A percentile compares a stretch with the other conserved stretches of the same genome.
Evolutionary conservation across 345 rosid genomes (phyloP).

Genomic region (Laguncularia racemosa): DNA sequence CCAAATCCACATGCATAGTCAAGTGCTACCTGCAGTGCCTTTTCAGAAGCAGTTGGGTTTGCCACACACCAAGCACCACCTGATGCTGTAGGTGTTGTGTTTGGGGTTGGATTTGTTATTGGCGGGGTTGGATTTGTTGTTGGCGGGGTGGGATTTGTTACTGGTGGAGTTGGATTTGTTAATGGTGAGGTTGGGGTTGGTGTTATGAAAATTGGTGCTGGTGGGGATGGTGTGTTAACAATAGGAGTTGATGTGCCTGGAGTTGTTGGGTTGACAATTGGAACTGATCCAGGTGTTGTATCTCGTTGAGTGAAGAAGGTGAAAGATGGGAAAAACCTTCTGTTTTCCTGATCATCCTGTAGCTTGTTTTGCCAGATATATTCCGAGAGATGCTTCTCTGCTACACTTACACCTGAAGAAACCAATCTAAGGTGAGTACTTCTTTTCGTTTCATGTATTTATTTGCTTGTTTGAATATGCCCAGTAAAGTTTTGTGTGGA

Average conservation of each 20-base stretch:
- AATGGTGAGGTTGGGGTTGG: conserved; percentile 11
- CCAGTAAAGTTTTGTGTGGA: too few species aligned
- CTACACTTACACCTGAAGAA: conserved; percentile 42
- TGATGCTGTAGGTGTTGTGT: conserved; percentile 6
- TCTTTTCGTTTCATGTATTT: too few species aligned
- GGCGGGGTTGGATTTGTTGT: conserved; percentile 10
- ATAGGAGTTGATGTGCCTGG: conserved; percentile 17
- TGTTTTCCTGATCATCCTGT: conserved; percentile 17
- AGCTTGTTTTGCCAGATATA: neutral
- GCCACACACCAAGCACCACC: conserved; percentile 81
- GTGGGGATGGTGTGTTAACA: conserved; percentile 14
- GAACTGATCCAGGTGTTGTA: conserved; percentile 20
- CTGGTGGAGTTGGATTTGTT: too few species aligned
- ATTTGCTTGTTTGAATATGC: too few species aligned
- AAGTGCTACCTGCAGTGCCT: conserved; percentile 86
- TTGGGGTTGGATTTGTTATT: neutral
- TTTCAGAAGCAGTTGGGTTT: conserved; percentile 59
- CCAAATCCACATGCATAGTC: conserved; percentile 97
- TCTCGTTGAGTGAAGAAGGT: conserved; percentile 23
- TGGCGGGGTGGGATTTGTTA: too few species aligned
- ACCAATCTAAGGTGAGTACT: too few species aligned
- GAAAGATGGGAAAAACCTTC: conserved; percentile 19
- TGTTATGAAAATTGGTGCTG: conserved; percentile 16
- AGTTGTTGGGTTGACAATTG: conserved; percentile 61
- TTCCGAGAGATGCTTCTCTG: conserved; percentile 12